Conservation (phyloP, 2,329 filamentous ascomycete genomes). For the Geosmithia flava region DNA sequence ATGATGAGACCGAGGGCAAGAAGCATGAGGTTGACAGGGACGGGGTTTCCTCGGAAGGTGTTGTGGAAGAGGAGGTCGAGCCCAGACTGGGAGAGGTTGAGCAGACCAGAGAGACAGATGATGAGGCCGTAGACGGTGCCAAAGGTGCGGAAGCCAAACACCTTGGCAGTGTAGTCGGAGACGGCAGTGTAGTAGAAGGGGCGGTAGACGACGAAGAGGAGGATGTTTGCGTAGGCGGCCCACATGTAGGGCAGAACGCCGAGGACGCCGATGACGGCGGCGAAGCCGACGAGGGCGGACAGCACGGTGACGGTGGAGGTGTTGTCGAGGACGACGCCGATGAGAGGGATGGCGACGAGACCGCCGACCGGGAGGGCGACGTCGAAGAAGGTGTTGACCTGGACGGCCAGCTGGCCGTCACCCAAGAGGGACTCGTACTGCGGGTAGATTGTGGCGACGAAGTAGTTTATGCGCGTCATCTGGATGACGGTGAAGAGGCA, state of each 20-base stretch:
- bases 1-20: slow-evolving; percentile 48
- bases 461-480: slow-evolving; percentile 82
- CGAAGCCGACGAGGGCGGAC: slow-evolving; percentile 52
- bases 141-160: slow-evolving; percentile 85
- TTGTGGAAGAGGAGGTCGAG: slow-evolving; percentile 69
- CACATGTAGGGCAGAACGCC: slow-evolving; percentile 58
- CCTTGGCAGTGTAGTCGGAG: slow-evolving; percentile 80
- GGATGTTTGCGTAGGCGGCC: slow-evolving; percentile 65
- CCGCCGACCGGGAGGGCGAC: slow-evolving; percentile 67
- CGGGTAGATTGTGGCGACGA: slow-evolving; percentile 72
- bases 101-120: slow-evolving; percentile 71
- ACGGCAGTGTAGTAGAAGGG: slow-evolving; percentile 88
- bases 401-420: slow-evolving; percentile 45
- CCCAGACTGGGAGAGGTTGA: slow-evolving; percentile 74
- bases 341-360: slow-evolving; percentile 75
- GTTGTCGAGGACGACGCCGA: slow-evolving; percentile 67
- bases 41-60: slow-evolving; percentile 57
- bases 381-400: slow-evolving; percentile 78
- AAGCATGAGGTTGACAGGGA: slow-evolving; percentile 65
- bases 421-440: slow-evolving; percentile 71
- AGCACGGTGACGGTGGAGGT: slow-evolving; percentile 63
- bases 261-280: slow-evolving; percentile 64
- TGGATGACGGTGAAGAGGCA: slow-evolving; percentile 68
- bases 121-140: slow-evolving; percentile 89
- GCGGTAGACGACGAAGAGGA: slow-evolving; percentile 72